Percentiles rank a stretch among this genome's conserved stretches.
phyloP scores from a whole-genome alignment of 2,329 filamentous ascomycete genomes.

The Xylariales sp. region DNA sequence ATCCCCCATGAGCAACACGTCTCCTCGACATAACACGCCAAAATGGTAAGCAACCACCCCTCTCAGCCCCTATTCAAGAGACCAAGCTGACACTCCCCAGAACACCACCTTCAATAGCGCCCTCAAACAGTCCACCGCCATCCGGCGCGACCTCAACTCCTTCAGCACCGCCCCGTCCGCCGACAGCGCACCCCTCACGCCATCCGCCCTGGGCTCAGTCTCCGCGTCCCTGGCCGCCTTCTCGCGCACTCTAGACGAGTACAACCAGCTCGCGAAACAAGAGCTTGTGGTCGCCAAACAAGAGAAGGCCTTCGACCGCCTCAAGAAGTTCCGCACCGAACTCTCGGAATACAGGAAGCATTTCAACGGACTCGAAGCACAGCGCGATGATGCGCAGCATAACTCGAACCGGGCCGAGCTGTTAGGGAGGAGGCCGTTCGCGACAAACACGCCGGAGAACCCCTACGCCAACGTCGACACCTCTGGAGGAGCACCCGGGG shows the following conservation, averaged over 20 bases:
- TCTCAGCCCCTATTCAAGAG: no score
- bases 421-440: conserved; percentile 77
- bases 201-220: conserved; percentile 57
- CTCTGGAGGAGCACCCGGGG: conserved; percentile 19
- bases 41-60: background rate
- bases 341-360: conserved; percentile 73
- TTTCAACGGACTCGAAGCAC: conserved; percentile 72
- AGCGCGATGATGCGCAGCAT: conserved; percentile 69
- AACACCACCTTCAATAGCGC: conserved; percentile 84
- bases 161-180: conserved; percentile 62
- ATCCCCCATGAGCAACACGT: no score
- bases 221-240: conserved; percentile 68
- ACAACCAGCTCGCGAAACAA: conserved; percentile 76
- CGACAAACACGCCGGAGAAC: conserved; percentile 79
- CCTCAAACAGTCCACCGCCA: conserved; percentile 75
- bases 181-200: conserved; percentile 52
- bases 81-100: no score
- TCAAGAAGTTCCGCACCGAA: conserved; percentile 81
- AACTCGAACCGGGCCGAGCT: conserved; percentile 70
- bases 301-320: conserved; percentile 79
- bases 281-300: conserved; percentile 90
- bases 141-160: conserved; percentile 70
- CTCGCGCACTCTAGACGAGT: conserved; percentile 87
- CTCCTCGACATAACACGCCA: background rate
- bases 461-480: conserved; percentile 67